Conservation (phyloP, 257 asterid genomes). For the Cordia subcordata region DNA sequence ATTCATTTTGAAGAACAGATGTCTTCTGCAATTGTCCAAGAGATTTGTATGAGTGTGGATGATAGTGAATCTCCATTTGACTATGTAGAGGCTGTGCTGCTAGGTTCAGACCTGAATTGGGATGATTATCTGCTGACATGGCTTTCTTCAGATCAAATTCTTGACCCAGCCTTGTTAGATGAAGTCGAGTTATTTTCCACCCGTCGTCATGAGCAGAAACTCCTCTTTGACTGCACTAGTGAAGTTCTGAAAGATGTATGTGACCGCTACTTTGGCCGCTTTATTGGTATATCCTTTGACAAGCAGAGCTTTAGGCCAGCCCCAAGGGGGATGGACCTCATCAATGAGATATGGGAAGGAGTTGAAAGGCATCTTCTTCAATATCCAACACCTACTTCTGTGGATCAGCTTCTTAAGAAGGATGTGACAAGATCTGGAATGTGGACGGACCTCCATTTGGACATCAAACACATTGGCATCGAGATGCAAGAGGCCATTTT, state of each 20-base stretch:
- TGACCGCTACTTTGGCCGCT: conserved; percentile 52
- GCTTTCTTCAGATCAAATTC: conserved; percentile 64
- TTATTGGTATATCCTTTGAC: conserved; percentile 26
- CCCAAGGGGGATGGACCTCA: conserved; percentile 79
- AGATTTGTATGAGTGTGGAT: conserved; percentile 49
- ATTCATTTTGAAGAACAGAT: conserved; percentile 61
- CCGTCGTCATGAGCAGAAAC: conserved; percentile 58
- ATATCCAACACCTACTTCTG: conserved; percentile 38
- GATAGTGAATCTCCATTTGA: conserved; percentile 93
- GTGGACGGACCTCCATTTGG: conserved; percentile 58
- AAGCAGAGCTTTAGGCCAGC: conserved; percentile 31
- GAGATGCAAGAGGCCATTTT: conserved; percentile 61
- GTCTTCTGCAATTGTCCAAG: conserved; percentile 38
- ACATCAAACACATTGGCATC: conserved; percentile 42
- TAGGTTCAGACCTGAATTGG: conserved; percentile 94
- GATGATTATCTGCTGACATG: conserved; percentile 71
- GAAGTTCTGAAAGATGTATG: conserved; percentile 64
- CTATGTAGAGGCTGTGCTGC: conserved; percentile 93
- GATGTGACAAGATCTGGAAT: conserved; percentile 49
- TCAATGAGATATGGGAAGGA: conserved; percentile 66
- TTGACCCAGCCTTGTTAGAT: conserved; percentile 64
- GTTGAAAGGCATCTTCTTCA: conserved; percentile 52
- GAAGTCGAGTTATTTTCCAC: conserved; percentile 90
- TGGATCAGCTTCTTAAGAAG: conserved; percentile 55
- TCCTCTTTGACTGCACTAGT: conserved; percentile 76